Evolutionary conservation across 805 yeast species (phyloP).

Genomic region (Candida boleticola): DNA sequence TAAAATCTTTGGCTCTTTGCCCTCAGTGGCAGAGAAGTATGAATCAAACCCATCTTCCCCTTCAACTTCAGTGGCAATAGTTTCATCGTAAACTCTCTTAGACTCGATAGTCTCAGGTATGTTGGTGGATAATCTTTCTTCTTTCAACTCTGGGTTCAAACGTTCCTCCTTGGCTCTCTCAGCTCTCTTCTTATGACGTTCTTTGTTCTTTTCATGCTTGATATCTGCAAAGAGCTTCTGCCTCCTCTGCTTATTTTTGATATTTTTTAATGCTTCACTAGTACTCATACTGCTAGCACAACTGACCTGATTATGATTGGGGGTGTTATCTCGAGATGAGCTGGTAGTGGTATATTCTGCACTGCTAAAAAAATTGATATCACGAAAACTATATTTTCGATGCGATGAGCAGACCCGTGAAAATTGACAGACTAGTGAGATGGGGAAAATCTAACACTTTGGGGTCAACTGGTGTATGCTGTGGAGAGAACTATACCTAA

Average conservation of each 20-base stretch:
- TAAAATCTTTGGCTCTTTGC: constrained; percentile 75
- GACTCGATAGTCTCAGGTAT: constrained; percentile 81
- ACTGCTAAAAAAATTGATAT: too few relatives aligned
- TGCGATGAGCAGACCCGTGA: too few relatives aligned
- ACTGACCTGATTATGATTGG: constrained; percentile 1
- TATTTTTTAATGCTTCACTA: constrained; percentile 35
- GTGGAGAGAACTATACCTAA: too few relatives aligned
- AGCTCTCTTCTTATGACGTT: constrained; percentile 73
- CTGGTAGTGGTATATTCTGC: too few relatives aligned
- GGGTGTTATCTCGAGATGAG: constrained; percentile 7
- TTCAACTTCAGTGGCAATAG: constrained; percentile 59
- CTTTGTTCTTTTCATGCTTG: constrained; percentile 72
- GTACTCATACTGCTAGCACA: constrained; percentile 20
- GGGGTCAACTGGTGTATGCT: too few relatives aligned
- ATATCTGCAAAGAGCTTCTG: constrained; percentile 73
- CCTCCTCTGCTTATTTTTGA: constrained; percentile 77
- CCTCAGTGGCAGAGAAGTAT: constrained; percentile 46
- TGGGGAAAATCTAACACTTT: too few relatives aligned
- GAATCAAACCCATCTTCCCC: constrained; percentile 64
- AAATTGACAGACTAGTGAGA: too few relatives aligned
- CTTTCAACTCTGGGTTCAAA: constrained; percentile 76
- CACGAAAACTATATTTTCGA: too few relatives aligned
- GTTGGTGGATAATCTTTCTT: constrained; percentile 73
- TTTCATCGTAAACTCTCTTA: constrained; percentile 84
- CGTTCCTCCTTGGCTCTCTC: constrained; percentile 86